Conservation (phyloP, 2,329 filamentous ascomycete genomes). For the Verticillium alfalfae region DNA sequence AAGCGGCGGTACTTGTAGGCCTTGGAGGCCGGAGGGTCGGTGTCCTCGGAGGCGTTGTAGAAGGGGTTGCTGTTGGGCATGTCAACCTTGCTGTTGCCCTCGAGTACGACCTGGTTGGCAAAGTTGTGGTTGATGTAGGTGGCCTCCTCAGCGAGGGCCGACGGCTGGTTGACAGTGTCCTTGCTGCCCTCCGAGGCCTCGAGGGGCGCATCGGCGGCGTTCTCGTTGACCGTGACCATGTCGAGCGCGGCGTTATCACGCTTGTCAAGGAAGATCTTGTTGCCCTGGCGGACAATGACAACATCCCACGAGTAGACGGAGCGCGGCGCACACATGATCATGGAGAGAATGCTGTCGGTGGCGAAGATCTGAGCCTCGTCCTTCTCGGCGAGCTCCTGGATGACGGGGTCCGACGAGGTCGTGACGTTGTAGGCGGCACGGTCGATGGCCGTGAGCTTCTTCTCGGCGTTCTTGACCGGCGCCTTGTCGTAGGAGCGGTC, state of each 20-base stretch:
- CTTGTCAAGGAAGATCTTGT: constrained; percentile 99
- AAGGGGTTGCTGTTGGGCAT: constrained; percentile 93
- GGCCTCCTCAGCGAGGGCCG: constrained; percentile 87
- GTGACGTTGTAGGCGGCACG: constrained; percentile 97
- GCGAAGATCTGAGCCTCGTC: constrained; percentile 95
- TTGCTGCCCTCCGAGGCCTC: constrained; percentile 90
- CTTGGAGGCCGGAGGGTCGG: constrained; percentile 90
- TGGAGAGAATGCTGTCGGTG: constrained; percentile 93
- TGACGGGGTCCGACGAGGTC: constrained; percentile 90
- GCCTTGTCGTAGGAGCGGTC: constrained; percentile 93
- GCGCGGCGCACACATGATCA: constrained; percentile 97
- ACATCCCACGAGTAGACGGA: constrained; percentile 99
- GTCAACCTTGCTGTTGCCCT: constrained; percentile 74
- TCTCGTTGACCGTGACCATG: constrained; percentile 98
- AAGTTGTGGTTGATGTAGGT: constrained; percentile 99
- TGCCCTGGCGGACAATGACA: constrained; percentile 84
- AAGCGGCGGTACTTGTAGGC: constrained; percentile 98
- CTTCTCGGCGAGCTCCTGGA: constrained; percentile 94
- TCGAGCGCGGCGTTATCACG: constrained; percentile 90
- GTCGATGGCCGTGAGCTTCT: constrained; percentile 82
- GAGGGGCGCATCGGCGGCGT: constrained; percentile 88
- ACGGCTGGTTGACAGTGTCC: constrained; percentile 91
- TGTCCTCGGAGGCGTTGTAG: constrained; percentile 91
- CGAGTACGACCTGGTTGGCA: constrained; percentile 86
- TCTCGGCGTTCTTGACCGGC: constrained; percentile 82